phyloP scores from a whole-genome alignment of 345 rosid species.

The Linum trigynum region DNA sequence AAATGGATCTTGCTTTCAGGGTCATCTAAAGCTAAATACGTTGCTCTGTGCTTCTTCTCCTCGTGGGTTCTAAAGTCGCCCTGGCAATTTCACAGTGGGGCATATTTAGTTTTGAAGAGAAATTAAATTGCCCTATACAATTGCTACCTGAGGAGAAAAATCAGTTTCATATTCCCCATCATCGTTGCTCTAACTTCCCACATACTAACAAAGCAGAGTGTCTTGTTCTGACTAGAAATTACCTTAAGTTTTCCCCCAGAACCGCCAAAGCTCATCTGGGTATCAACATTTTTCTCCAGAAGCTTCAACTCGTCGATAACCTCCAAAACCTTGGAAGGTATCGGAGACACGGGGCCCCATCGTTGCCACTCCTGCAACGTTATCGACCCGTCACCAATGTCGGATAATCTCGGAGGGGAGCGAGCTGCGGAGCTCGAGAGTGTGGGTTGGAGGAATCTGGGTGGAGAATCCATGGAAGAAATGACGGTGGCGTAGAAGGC shows the following conservation, averaged over 20 bases:
- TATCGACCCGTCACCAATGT: slow-evolving; percentile 24
- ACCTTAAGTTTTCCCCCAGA: slow-evolving; percentile 81
- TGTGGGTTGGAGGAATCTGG: slow-evolving; percentile 13
- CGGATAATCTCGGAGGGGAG: slow-evolving; percentile 25
- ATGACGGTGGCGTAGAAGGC: slow-evolving; percentile 19
- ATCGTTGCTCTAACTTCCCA: too few species aligned
- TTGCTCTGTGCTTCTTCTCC: slow-evolving; percentile 90
- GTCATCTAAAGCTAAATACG: slow-evolving; percentile 60
- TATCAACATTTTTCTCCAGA: slow-evolving; percentile 46
- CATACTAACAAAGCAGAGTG: too few species aligned
- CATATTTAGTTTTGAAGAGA: background rate
- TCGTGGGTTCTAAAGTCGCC: slow-evolving; percentile 62
- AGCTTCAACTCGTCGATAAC: slow-evolving; percentile 62
- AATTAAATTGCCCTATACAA: background rate
- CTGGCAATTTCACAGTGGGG: slow-evolving; percentile 24
- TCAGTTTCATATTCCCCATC: too few species aligned
- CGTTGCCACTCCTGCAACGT: slow-evolving; percentile 66
- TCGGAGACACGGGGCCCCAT: slow-evolving; percentile 62
- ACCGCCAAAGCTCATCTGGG: slow-evolving; percentile 68
- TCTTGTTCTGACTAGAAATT: background rate
- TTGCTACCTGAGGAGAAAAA: background rate
- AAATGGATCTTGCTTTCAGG: slow-evolving; percentile 68
- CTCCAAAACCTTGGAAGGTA: slow-evolving; percentile 59
- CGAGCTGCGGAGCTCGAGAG: slow-evolving; percentile 30
- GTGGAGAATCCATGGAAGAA: slow-evolving; percentile 23